Evolutionary conservation across 2,329 filamentous ascomycete genomes (phyloP), one percentile per base, ranked within the genome.

Genomic region (Trichoderma sp.): DNA sequence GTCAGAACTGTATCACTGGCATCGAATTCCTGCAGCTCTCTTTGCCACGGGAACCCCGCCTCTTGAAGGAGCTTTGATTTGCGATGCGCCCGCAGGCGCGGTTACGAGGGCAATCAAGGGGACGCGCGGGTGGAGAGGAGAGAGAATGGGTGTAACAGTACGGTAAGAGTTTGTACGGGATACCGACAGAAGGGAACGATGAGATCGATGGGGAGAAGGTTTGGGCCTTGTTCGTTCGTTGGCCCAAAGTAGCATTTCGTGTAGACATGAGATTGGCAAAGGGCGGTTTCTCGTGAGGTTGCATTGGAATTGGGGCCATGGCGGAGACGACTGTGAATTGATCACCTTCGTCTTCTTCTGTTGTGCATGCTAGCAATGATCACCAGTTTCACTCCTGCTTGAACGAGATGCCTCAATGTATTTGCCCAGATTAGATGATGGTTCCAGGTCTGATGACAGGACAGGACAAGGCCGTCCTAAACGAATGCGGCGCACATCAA

Each of bases 171-270:
- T 39, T 14, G 34, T 12, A 14, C 12, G 10, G 34, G 34, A 39
- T 61, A 39, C 58, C 58, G 58, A 61, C 58, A 51, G 58, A 52
- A 52, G 47, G 58, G 58, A 52, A 61, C 58, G 58, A 61, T 61
- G 58, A 61, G 58, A 61, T 61, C 58, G 58, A 61, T 61, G 57
- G 19, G n/a, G 12, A 12, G 30, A 41, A 28, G 30, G 30, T 34
- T 34, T 34, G 30, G 9, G 30, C 30, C 30, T 34, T 34, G 30
- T 34, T 34, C 7, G 30, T 10, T 34, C 10, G 21, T 55, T 55
- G 39, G n/a, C 58, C 47, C 47, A 61, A 61, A 52, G 24, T n/a
- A 44, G 58, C 30, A 51, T 43, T 52, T 61, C 58, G 58, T 61
- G 30, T 51, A 14, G 26, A 21, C 47, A 52, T 24, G 48, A 61